Percentiles rank a stretch among this genome's conserved stretches.
These are phyloP conservation scores for Sugiyamaella neomexicana DNA, from an alignment of 1,139 yeast genomes.

Conservation along the genomic window DNA sequence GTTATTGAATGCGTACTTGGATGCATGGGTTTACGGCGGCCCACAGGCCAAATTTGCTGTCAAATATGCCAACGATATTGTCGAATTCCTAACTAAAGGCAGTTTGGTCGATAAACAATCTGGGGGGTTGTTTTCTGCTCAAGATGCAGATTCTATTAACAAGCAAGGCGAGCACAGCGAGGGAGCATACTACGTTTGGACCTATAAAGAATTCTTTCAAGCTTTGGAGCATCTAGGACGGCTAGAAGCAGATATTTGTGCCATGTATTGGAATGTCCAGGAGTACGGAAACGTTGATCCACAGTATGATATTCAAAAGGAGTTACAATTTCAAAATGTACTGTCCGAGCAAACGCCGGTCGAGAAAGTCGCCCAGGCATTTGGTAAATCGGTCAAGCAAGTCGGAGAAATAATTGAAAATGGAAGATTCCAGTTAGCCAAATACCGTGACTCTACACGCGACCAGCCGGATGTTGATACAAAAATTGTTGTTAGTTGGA, in stretches of 20 bases:
- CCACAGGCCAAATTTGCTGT: slow-evolving; percentile 24
- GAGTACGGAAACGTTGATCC: slow-evolving; percentile 43
- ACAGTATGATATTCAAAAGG: slow-evolving; percentile 39
- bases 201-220: slow-evolving; percentile 38
- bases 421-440: slow-evolving; percentile 30
- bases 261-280: slow-evolving; percentile 41
- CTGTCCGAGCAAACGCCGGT: slow-evolving; percentile 29
- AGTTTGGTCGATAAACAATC: slow-evolving; percentile 25
- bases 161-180: slow-evolving; percentile 33
- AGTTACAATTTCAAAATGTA: slow-evolving; percentile 39
- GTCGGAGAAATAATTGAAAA: slow-evolving; percentile 30
- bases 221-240: slow-evolving; percentile 33
- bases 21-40: slow-evolving; percentile 31
- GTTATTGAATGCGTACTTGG: slow-evolving; percentile 39
- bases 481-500: slow-evolving; percentile 42
- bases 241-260: slow-evolving; percentile 40
- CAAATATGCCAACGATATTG: slow-evolving; percentile 33
- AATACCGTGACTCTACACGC: slow-evolving; percentile 35
- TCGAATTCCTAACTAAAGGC: slow-evolving; percentile 35
- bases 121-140: slow-evolving; percentile 40
- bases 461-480: slow-evolving; percentile 37
- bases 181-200: slow-evolving; percentile 45
- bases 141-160: slow-evolving; percentile 40
- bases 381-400: slow-evolving; percentile 35
- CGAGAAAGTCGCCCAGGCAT: slow-evolving; percentile 38